phyloP scores from a whole-genome alignment of 495 filamentous ascomycete species.

The Talaromyces proteolyticus region DNA sequence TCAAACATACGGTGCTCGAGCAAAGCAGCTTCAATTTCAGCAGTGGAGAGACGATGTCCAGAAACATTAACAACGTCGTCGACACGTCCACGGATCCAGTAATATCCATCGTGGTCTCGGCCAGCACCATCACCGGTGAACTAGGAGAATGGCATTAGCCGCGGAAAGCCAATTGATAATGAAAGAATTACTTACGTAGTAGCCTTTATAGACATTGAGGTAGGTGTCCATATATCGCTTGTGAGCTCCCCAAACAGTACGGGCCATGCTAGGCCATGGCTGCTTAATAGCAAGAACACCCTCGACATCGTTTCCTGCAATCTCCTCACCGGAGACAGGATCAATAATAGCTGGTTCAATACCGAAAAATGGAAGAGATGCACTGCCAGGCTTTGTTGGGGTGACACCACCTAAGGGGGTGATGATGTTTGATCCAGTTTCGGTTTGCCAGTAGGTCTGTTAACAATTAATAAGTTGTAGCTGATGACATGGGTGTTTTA shows the following conservation, averaged over 20 bases:
- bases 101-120: constrained; percentile 97
- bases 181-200: constrained; percentile 67
- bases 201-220: constrained; percentile 95
- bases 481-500: constrained; percentile 7
- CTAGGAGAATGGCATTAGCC: constrained; percentile 33
- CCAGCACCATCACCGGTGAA: constrained; percentile 98
- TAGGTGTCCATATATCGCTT: constrained; percentile 99
- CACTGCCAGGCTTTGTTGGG: constrained; percentile 52
- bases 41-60: constrained; percentile 92
- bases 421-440: constrained; percentile 90
- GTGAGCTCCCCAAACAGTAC: constrained; percentile 97
- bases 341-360: constrained; percentile 98
- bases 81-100: constrained; percentile 98
- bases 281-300: constrained; percentile 98
- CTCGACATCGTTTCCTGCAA: constrained; percentile 94
- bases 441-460: constrained; percentile 99
- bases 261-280: constrained; percentile 97
- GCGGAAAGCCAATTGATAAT: neutral
- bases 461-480: constrained; percentile 5
- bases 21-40: constrained; percentile 95
- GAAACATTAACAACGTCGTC: constrained; percentile 98
- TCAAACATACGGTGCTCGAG: constrained; percentile 71
- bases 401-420: constrained; percentile 52
- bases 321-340: constrained; percentile 89
- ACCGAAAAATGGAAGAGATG: constrained; percentile 78